These are phyloP conservation scores for Pontederia paniculata DNA, from an alignment of 176 grass and related monocot genomes.

Conservation along the genomic window DNA sequence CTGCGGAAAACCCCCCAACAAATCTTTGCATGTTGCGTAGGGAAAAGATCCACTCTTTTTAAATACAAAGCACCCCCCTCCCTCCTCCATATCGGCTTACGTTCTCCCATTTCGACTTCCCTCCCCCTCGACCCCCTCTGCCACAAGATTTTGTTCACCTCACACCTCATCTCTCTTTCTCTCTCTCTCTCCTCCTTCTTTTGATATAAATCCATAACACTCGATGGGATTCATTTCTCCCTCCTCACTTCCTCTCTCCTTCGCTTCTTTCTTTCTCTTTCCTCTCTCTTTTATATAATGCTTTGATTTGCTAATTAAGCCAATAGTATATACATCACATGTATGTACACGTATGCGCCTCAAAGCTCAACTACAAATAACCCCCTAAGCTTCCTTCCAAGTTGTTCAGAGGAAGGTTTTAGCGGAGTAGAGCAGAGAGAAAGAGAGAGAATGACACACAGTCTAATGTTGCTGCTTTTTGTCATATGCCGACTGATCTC, in stretches of 20 bases:
- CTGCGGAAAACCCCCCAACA: too few relatives aligned
- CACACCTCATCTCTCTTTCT: neutral
- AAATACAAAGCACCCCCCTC: too few relatives aligned
- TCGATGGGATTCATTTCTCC: conserved; percentile 9
- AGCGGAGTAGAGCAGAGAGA: neutral
- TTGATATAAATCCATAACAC: neutral
- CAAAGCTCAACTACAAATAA: neutral
- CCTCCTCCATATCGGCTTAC: too few relatives aligned
- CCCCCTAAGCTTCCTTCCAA: neutral
- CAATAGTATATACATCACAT: too few relatives aligned
- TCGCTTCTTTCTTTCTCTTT: neutral
- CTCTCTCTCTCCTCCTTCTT: conserved; percentile 19
- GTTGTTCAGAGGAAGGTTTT: conserved; percentile 4
- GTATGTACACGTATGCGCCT: neutral
- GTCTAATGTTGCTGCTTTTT: conserved; percentile 30
- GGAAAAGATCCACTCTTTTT: too few relatives aligned
- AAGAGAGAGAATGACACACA: conserved; percentile 25
- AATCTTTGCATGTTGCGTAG: too few relatives aligned
- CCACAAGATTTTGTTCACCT: conserved; percentile 8
- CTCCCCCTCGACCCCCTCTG: conserved; percentile 1
- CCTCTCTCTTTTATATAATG: conserved; percentile 22
- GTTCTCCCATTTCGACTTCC: too few relatives aligned
- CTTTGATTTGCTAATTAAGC: too few relatives aligned
- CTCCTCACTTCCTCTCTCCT: conserved; percentile 5
- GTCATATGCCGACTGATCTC: conserved; percentile 51